A percentile compares a stretch with the other conserved stretches of the same genome.
phyloP scores from a whole-genome alignment of 2,329 filamentous ascomycete species.

The Xylariaceae sp. region DNA sequence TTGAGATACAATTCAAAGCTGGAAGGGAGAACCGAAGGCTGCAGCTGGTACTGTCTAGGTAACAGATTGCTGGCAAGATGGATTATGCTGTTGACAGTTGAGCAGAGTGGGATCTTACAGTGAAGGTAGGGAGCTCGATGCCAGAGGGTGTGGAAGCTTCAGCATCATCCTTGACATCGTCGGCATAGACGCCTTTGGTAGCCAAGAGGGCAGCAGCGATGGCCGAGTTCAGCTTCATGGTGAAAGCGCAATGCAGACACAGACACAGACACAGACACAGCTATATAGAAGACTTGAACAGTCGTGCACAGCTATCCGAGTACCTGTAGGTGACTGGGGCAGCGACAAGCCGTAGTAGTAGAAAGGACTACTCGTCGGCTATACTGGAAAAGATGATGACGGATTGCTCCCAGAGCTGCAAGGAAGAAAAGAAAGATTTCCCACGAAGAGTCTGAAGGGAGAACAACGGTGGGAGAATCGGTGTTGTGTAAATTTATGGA shows the following conservation, averaged over 20 bases:
- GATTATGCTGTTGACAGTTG: no score
- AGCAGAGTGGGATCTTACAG: conserved; percentile 55
- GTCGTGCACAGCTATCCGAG: conserved; percentile 4
- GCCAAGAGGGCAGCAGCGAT: conserved; percentile 72
- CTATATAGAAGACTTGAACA: conserved; percentile 3
- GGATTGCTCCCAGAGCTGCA: conserved; percentile 35
- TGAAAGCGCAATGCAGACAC: conserved; percentile 28
- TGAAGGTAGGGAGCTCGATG: conserved; percentile 75
- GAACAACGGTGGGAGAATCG: conserved; percentile 13
- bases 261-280: conserved; percentile 1
- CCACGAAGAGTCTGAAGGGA: conserved; percentile 18
- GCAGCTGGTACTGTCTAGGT: conserved; percentile 2
- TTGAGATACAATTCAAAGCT: neutral
- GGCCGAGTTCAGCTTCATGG: conserved; percentile 80
- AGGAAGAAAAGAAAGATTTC: conserved; percentile 24
- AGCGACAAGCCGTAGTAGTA: conserved; percentile 3
- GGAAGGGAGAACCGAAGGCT: conserved; percentile 4
- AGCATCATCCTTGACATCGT: conserved; percentile 32
- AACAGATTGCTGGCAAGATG: neutral
- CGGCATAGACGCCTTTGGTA: conserved; percentile 58
- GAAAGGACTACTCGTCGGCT: neutral
- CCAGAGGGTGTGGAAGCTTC: conserved; percentile 53
- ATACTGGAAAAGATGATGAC: conserved; percentile 23
- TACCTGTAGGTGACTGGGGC: no score
- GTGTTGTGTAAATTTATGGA: conserved; percentile 20